phyloP scores from a whole-genome alignment of 768 basidiomycete species.

The Tricholoma hemisulphureum region DNA sequence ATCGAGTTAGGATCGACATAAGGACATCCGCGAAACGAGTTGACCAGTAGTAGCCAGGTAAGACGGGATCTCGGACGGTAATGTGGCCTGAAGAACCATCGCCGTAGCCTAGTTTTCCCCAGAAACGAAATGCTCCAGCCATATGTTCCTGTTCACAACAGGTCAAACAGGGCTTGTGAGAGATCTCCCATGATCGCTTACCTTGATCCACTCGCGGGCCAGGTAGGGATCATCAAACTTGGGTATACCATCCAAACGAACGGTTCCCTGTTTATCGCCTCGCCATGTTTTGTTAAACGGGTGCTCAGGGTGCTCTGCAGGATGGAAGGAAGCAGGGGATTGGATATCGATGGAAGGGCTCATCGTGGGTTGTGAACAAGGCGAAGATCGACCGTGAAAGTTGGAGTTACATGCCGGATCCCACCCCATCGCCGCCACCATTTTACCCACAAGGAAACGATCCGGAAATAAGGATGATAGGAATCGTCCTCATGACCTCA shows the following conservation, averaged over 20 bases:
- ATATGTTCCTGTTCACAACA: slow-evolving; percentile 17
- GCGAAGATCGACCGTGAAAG: not conserved
- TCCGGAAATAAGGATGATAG: no score
- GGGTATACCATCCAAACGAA: slow-evolving; percentile 18
- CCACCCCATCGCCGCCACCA: no score
- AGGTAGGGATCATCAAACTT: slow-evolving; percentile 21
- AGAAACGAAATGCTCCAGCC: slow-evolving; percentile 24
- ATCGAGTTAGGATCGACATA: not conserved
- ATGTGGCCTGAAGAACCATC: slow-evolving; percentile 52
- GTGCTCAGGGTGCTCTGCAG: not conserved
- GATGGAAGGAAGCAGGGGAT: not conserved
- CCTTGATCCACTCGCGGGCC: slow-evolving; percentile 28
- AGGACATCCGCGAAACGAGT: not conserved
- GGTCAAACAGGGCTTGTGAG: not conserved
- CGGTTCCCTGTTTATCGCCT: slow-evolving; percentile 18
- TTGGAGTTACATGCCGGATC: not conserved
- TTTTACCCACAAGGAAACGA: no score
- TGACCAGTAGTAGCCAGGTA: slow-evolving; percentile 27
- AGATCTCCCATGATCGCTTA: not conserved
- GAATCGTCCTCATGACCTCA: not conserved
- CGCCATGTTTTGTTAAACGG: slow-evolving; percentile 16
- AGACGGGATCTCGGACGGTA: slow-evolving; percentile 39
- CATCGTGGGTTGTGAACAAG: slow-evolving; percentile 5
- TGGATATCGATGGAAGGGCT: slow-evolving; percentile 10
- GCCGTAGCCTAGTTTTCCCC: slow-evolving; percentile 41